Percentiles rank a stretch among this genome's conserved stretches.
Conservation (phyloP, 129 eudicot species). For the Artemisia tridentata region DNA sequence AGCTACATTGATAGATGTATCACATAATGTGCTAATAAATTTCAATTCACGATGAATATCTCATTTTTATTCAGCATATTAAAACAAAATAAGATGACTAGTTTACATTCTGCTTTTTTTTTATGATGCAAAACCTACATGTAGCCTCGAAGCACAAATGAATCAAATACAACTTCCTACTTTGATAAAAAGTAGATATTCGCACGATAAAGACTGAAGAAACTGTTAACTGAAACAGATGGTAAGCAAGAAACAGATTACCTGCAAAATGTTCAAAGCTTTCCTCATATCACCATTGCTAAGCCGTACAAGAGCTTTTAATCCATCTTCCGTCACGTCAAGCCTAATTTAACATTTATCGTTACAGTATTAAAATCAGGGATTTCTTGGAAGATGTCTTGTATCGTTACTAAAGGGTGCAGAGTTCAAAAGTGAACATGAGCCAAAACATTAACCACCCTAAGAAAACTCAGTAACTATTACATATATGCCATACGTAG, state of each 20-base stretch:
- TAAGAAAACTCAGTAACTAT: too few species aligned
- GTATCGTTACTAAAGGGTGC: slow-evolving; percentile 4
- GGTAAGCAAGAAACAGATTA: slow-evolving; percentile 18
- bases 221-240: slow-evolving; percentile 2
- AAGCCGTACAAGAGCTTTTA: slow-evolving; percentile 87
- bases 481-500: too few species aligned
- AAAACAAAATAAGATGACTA: slow-evolving; percentile 10
- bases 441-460: neutral
- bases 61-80: too few species aligned
- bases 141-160: neutral
- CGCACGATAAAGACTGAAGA: slow-evolving; percentile 4
- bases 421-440: slow-evolving; percentile 13
- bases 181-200: neutral
- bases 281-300: slow-evolving; percentile 99
- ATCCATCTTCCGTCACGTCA: slow-evolving; percentile 80
- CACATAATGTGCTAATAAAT: too few species aligned
- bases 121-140: slow-evolving; percentile 14
- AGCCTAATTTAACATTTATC: slow-evolving; percentile 48
- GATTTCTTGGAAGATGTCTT: slow-evolving; percentile 2
- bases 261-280: slow-evolving; percentile 97
- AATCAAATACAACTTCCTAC: neutral
- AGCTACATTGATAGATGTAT: too few species aligned
- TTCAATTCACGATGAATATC: too few species aligned
- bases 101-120: neutral
- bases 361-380: slow-evolving; percentile 12